These are phyloP conservation scores for Amanita pallidorosea DNA, from an alignment of 768 basidiomycete species.

Conservation along the genomic window DNA sequence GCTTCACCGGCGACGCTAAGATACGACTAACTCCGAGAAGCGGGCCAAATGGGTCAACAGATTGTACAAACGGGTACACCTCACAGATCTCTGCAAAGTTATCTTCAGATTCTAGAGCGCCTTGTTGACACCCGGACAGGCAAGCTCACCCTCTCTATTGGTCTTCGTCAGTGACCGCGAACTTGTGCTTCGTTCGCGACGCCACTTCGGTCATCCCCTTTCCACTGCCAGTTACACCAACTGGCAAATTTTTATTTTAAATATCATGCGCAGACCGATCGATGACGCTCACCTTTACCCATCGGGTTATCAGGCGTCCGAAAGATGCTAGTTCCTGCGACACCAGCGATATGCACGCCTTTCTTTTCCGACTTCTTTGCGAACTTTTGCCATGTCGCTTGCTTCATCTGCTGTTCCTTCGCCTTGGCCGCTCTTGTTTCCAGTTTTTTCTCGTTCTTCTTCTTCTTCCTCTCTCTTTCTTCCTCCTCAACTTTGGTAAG, in stretches of 20 bases:
- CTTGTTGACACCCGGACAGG: neutral
- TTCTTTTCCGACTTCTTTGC: constrained; percentile 92
- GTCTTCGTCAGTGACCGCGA: constrained; percentile 20
- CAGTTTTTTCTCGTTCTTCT: constrained; percentile 91
- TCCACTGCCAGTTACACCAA: constrained; percentile 87
- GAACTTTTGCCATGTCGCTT: constrained; percentile 90
- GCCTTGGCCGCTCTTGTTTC: constrained; percentile 78
- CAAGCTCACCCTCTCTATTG: constrained; percentile 16
- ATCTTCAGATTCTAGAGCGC: neutral
- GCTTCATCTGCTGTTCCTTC: constrained; percentile 77
- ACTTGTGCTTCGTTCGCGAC: constrained; percentile 68
- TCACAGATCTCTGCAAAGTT: neutral
- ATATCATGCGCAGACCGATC: neutral
- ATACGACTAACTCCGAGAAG: constrained; percentile 6
- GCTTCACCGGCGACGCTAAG: constrained; percentile 4
- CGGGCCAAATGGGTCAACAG: constrained; percentile 2
- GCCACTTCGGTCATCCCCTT: constrained; percentile 79
- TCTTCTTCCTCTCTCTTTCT: constrained; percentile 82
- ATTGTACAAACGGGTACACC: constrained; percentile 1
- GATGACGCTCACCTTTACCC: constrained; percentile 54
- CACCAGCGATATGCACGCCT: constrained; percentile 82
- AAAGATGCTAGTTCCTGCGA: constrained; percentile 85
- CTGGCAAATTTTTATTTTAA: constrained; percentile 25
- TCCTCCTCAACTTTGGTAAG: constrained; percentile 73
- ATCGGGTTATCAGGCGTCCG: constrained; percentile 90